A percentile compares a stretch with the other conserved stretches of the same genome.
phyloP scores from a whole-genome alignment of 1,284 basidiomycete species.

The Polyporus tsugae region DNA sequence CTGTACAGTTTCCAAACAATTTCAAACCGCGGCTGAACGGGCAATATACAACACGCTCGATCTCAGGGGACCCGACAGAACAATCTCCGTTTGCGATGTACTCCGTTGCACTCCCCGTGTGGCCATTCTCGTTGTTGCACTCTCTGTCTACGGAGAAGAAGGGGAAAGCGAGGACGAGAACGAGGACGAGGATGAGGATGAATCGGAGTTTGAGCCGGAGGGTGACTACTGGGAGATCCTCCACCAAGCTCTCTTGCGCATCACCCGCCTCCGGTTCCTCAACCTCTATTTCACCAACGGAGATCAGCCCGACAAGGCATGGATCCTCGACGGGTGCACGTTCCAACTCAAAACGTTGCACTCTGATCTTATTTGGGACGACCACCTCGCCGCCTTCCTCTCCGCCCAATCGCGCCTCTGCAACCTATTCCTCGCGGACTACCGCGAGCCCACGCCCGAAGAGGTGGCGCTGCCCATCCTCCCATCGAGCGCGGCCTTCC shows the following conservation, averaged over 20 bases:
- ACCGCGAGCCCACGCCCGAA: conserved; percentile 43
- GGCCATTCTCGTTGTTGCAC: conserved; percentile 56
- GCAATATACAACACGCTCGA: conserved; percentile 67
- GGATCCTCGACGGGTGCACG: conserved; percentile 56
- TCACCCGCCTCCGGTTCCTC: conserved; percentile 56
- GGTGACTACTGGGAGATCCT: conserved; percentile 58
- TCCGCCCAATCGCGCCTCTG: conserved; percentile 56
- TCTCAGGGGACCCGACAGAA: conserved; percentile 48
- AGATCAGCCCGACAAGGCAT: conserved; percentile 52
- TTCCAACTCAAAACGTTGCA: conserved; percentile 67
- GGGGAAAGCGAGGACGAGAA: conserved; percentile 37
- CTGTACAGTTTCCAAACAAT: conserved; percentile 62
- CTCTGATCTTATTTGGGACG: conserved; percentile 72
- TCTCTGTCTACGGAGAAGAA: conserved; percentile 53
- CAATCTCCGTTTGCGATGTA: conserved; percentile 54
- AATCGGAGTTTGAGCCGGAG: conserved; percentile 34
- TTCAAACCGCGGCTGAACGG: conserved; percentile 61
- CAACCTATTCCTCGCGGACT: conserved; percentile 69
- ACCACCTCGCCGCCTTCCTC: conserved; percentile 60
- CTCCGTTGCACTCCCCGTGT: conserved; percentile 55
- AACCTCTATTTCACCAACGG: conserved; percentile 56
- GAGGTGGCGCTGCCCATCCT: conserved; percentile 20
- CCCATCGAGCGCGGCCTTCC: conserved; percentile 45
- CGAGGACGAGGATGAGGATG: conserved; percentile 18
- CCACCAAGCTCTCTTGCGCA: conserved; percentile 55